Evolutionary conservation across 352 stramenopile genomes (phyloP).

Genomic region (Pythium aquatile): DNA sequence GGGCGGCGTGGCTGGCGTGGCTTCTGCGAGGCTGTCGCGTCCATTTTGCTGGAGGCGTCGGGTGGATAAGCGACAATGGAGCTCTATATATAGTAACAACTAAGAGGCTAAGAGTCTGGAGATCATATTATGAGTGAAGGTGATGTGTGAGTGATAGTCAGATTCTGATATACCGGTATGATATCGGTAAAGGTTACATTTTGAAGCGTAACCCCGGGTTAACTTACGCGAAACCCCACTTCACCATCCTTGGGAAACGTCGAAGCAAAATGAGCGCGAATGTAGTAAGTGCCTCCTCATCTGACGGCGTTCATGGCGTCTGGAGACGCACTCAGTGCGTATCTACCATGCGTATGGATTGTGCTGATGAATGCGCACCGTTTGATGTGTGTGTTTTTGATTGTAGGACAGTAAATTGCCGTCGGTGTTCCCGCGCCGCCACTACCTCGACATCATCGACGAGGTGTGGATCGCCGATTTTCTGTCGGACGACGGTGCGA

Average conservation of each 20-base stretch:
- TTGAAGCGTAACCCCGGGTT: not conserved
- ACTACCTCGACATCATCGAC: slow-evolving; percentile 80
- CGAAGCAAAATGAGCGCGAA: slow-evolving; percentile 10
- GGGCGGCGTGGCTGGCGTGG: slow-evolving; percentile 3
- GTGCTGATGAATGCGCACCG: not conserved
- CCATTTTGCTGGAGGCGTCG: not conserved
- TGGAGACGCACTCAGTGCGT: not conserved
- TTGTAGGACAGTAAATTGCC: slow-evolving; percentile 68
- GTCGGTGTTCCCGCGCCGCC: slow-evolving; percentile 66
- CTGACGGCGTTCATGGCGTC: not conserved
- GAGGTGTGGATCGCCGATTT: slow-evolving; percentile 78
- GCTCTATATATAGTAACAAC: no score
- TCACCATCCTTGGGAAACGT: not conserved
- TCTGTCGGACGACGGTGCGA: slow-evolving; percentile 73
- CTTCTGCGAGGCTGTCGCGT: not conserved
- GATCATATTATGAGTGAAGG: slow-evolving; percentile 15
- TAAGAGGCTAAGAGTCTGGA: not conserved
- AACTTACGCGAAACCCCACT: not conserved
- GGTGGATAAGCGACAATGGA: not conserved
- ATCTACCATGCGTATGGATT: not conserved
- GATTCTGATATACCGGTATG: not conserved
- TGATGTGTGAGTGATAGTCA: not conserved
- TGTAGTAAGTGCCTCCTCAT: not conserved
- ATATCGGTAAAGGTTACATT: not conserved
- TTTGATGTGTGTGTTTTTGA: not conserved